Evolutionary conservation across 768 basidiomycete genomes (phyloP).

Genomic region (Hygrocybe punicea): DNA sequence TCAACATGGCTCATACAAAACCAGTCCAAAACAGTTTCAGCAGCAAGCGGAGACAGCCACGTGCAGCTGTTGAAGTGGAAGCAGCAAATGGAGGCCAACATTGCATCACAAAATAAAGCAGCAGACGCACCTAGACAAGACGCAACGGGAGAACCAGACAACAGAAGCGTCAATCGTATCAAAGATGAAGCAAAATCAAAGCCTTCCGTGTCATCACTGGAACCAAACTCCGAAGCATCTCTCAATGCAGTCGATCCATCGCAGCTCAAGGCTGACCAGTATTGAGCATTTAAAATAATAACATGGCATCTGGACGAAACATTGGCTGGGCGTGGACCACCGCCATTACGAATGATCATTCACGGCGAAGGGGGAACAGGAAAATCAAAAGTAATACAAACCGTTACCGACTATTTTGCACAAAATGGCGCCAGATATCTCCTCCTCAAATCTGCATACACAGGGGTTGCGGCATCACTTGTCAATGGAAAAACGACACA

Average conservation of each 20-base stretch:
- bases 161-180: background rate
- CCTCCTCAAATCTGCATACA: slow-evolving; percentile 4
- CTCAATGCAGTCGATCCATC: background rate
- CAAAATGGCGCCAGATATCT: background rate
- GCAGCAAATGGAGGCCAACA: too few relatives aligned
- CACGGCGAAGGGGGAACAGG: slow-evolving; percentile 32
- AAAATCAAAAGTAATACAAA: slow-evolving; percentile 34
- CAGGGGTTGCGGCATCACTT: slow-evolving; percentile 1
- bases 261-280: background rate
- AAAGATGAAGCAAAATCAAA: background rate
- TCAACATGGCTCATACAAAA: too few relatives aligned
- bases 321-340: slow-evolving; percentile 14
- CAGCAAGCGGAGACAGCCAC: too few relatives aligned
- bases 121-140: too few relatives aligned
- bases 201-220: background rate
- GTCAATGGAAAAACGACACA: slow-evolving; percentile 4
- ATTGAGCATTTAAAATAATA: background rate
- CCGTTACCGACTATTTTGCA: slow-evolving; percentile 2
- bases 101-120: too few relatives aligned
- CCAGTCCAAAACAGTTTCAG: too few relatives aligned
- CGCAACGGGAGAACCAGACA: too few relatives aligned
- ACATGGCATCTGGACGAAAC: slow-evolving; percentile 12
- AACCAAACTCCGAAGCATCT: background rate
- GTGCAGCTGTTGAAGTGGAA: too few relatives aligned
- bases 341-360: slow-evolving; percentile 35